These are phyloP conservation scores for Fusarium verrucosum DNA, from an alignment of 2,329 filamentous ascomycete species.

Conservation along the genomic window DNA sequence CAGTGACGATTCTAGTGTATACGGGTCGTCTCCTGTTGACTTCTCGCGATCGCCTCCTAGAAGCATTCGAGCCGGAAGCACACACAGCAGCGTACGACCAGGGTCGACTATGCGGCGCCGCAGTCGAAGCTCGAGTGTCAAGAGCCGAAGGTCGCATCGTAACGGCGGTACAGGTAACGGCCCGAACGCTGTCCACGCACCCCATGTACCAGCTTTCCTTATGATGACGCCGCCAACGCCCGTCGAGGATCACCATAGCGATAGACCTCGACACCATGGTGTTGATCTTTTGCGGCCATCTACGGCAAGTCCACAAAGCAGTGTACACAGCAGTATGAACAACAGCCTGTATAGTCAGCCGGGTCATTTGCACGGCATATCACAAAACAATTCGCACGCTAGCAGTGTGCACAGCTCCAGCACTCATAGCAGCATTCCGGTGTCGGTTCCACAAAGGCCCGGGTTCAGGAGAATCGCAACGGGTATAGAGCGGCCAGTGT, in stretches of 20 bases:
- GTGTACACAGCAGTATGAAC: slow-evolving; percentile 28
- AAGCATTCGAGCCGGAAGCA: slow-evolving; percentile 59
- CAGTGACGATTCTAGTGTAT: slow-evolving; percentile 66
- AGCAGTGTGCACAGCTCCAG: slow-evolving; percentile 28
- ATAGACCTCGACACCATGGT: slow-evolving; percentile 39
- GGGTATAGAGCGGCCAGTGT: slow-evolving; percentile 45
- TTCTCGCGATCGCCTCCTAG: slow-evolving; percentile 68
- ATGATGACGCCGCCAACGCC: slow-evolving; percentile 61
- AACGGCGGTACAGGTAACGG: slow-evolving; percentile 45
- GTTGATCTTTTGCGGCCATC: slow-evolving; percentile 47
- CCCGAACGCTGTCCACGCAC: slow-evolving; percentile 32
- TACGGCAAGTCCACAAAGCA: slow-evolving; percentile 46
- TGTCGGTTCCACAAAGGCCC: slow-evolving; percentile 24
- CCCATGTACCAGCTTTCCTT: slow-evolving; percentile 52
- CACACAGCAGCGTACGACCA: slow-evolving; percentile 58
- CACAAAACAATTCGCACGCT: slow-evolving; percentile 22
- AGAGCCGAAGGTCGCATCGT: slow-evolving; percentile 56
- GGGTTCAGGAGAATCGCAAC: slow-evolving; percentile 40
- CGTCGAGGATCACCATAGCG: slow-evolving; percentile 41
- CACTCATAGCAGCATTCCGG: slow-evolving; percentile 29
- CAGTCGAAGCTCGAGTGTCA: slow-evolving; percentile 64
- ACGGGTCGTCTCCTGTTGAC: slow-evolving; percentile 63
- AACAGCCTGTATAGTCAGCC: slow-evolving; percentile 33
- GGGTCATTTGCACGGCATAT: slow-evolving; percentile 7
- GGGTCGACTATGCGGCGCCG: slow-evolving; percentile 53